Percentiles rank a stretch among this genome's conserved stretches.
Conservation (phyloP, 805 yeast genomes). For the Teunomyces pallodes region DNA sequence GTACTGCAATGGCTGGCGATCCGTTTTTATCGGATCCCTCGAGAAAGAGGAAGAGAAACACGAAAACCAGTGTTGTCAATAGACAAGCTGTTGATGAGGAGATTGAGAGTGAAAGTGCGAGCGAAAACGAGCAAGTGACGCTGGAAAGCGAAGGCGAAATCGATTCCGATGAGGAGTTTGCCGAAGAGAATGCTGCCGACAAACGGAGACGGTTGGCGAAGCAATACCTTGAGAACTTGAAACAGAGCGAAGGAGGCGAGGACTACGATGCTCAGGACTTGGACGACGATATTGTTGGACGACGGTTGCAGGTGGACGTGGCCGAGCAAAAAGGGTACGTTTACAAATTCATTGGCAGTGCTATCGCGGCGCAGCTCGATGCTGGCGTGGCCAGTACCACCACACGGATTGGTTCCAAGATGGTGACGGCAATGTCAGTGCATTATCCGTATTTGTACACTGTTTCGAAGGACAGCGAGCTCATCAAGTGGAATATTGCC, state of each 20-base stretch:
- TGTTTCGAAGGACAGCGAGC: slow-evolving; percentile 74
- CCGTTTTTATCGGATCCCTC: slow-evolving; percentile 64
- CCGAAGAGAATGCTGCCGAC: slow-evolving; percentile 82
- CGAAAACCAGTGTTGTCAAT: slow-evolving; percentile 14
- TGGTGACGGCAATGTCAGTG: slow-evolving; percentile 55
- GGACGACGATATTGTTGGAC: slow-evolving; percentile 80
- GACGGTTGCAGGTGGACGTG: slow-evolving; percentile 81
- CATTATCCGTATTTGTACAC: slow-evolving; percentile 67
- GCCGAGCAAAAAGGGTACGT: slow-evolving; percentile 86
- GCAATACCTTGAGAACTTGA: slow-evolving; percentile 80
- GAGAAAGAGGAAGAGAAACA: slow-evolving; percentile 45
- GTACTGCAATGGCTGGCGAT: slow-evolving; percentile 48
- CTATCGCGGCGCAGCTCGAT: slow-evolving; percentile 37
- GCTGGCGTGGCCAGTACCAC: slow-evolving; percentile 31
- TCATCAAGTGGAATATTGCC: slow-evolving; percentile 77
- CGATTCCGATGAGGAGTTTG: slow-evolving; percentile 71
- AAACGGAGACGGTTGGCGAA: slow-evolving; percentile 92
- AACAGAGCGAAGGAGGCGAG: slow-evolving; percentile 42
- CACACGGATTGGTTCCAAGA: slow-evolving; percentile 61
- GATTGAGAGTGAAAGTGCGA: slow-evolving; percentile 27
- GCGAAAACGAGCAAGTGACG: slow-evolving; percentile 14
- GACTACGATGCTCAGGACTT: slow-evolving; percentile 85
- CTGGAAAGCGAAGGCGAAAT: slow-evolving; percentile 38
- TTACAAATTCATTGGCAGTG: slow-evolving; percentile 62
- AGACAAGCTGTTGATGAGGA: slow-evolving; percentile 39